Conservation (phyloP, 1,139 yeast genomes). For the Taiozyma sp. region DNA sequence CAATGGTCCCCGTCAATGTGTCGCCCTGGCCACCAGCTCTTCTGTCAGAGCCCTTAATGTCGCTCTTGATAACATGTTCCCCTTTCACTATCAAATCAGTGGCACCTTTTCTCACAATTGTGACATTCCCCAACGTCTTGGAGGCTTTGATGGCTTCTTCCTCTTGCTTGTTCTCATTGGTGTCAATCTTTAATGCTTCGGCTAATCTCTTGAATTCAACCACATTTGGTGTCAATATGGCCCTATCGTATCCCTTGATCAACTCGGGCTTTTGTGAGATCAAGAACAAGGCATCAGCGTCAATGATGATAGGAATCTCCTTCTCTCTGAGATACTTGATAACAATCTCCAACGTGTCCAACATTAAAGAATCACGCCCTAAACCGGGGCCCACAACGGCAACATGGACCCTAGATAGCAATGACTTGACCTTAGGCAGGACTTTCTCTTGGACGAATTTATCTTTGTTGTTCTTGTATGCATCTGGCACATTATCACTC, state of each 20-base stretch:
- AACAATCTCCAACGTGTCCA: conserved; percentile 50
- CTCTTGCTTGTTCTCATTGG: conserved; percentile 1
- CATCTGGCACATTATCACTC: conserved; percentile 18
- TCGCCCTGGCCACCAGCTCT: conserved; percentile 92
- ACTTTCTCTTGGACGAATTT: conserved; percentile 37
- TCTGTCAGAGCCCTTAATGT: conserved; percentile 55
- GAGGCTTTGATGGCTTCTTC: conserved; percentile 36
- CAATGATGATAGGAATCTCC: conserved; percentile 65
- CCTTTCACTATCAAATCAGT: conserved; percentile 48
- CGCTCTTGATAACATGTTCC: conserved; percentile 34
- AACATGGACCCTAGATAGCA: conserved; percentile 68
- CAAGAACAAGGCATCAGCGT: conserved; percentile 81
- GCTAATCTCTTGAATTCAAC: conserved; percentile 74
- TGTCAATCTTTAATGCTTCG: conserved; percentile 37
- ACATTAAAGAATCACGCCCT: conserved; percentile 74
- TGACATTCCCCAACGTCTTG: conserved; percentile 50
- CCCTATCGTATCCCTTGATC: conserved; percentile 44
- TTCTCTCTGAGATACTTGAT: conserved; percentile 48
- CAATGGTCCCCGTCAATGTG: conserved; percentile 65
- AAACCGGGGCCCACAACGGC: conserved; percentile 92
- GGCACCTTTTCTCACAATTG: conserved; percentile 68
- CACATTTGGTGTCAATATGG: conserved; percentile 83
- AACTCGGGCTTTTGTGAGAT: conserved; percentile 51
- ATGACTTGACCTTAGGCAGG: conserved; percentile 45
- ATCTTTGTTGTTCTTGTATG: conserved; percentile 8